Base-by-base conservation (phyloP, 768 basidiomycete genomes). In the Kwoniella heveanensis region DNA sequence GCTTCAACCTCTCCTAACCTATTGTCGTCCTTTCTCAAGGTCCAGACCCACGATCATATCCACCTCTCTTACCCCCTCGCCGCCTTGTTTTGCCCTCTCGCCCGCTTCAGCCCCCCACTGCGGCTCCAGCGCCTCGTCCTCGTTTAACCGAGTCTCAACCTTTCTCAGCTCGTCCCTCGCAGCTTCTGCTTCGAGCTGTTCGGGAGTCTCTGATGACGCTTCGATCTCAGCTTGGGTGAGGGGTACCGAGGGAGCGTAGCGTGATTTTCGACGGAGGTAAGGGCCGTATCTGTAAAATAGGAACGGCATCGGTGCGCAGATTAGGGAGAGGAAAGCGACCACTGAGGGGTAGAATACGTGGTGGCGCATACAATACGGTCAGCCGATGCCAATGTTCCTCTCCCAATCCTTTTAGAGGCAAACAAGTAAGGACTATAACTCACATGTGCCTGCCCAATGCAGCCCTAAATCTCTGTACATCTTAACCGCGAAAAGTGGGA, bases 261-360 rank as follows among this genome's bases (percentile, higher is more conserved):
- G 19, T 1, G 69, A 70, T 27, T 62, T 52, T 10, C 56, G 49
- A 17, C 88, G 82, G 49, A 89, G 84, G 37, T 73, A 71, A 0
- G 85, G 72, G 0, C 88, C 88, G 73, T 85, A 89, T 57, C 83
- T 84, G 77, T 85, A 87, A 81, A 89, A 88, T 29, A 88, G 70
- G 82, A 88, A 87, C 0, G 88, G 88, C 58, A 68, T 59, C 21
- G 67, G 67, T 25, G 62, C 52, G 48, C 62, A 68, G 3, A 57
- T 37, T 21, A 68, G 39, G 13, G 67, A 47, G 2, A 68, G 52
- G 54, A 64, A 56, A n/a, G 67, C 67, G 15, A 68, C 52, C 12
- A 68, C 67, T 68, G 26, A 29, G 7, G 22, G 10, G 17, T 53
- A 10, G 39, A 44, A 36, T 36, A 7, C 32, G 13, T 36, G 39